These are phyloP conservation scores for Fusarium sp. DNA, from an alignment of 2,329 filamentous ascomycete species.

Conservation along the genomic window DNA sequence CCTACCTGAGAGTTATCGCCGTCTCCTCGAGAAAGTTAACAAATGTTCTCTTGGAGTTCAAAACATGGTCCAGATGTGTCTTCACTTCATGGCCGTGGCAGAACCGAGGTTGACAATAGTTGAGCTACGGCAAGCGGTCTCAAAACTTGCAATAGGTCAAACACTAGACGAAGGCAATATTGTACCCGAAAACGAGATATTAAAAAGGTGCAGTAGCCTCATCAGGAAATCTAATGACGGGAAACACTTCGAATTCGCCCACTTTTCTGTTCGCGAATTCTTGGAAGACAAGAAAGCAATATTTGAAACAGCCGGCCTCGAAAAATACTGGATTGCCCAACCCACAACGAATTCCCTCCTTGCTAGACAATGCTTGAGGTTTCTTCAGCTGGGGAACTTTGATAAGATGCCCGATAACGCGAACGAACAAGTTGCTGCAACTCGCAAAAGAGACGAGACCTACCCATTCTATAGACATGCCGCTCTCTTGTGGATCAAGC, in stretches of 20 bases:
- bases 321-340: background rate
- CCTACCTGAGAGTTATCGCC: conserved; percentile 16
- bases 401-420: background rate
- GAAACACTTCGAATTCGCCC: conserved; percentile 10
- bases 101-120: fast-evolving
- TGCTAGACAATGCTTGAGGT: conserved; percentile 9
- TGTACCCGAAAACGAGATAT: conserved; percentile 10
- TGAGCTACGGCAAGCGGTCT: conserved; percentile 18
- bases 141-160: background rate
- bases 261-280: conserved; percentile 36
- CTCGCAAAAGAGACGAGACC: fast-evolving
- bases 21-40: conserved; percentile 9
- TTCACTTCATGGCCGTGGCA: conserved; percentile 2
- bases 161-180: background rate
- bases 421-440: background rate
- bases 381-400: conserved; percentile 23
- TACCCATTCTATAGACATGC: conserved; percentile 23
- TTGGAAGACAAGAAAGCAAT: background rate
- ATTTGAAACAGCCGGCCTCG: background rate
- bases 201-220: conserved; percentile 22
- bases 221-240: background rate
- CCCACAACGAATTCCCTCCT: fast-evolving
- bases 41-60: background rate
- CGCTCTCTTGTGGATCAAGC: background rate
- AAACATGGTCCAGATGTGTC: conserved; percentile 9